These are phyloP conservation scores for Craterostigma plantagineum DNA, from an alignment of 257 asterid genomes.

Conservation along the genomic window DNA sequence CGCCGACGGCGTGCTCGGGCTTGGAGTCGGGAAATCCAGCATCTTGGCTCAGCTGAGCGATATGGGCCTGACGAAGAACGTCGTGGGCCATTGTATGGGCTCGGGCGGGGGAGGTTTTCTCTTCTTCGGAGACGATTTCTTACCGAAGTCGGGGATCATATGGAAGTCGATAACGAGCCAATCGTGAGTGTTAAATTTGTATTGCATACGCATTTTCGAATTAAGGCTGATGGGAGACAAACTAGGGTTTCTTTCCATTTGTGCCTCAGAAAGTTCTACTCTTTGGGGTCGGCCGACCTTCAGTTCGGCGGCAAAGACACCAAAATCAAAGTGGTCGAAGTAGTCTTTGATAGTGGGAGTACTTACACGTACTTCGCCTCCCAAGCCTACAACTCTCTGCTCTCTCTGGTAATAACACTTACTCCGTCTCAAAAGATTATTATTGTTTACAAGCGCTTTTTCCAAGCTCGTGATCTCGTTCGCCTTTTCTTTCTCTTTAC, in stretches of 20 bases:
- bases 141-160: constrained; percentile 46
- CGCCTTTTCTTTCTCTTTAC: constrained; percentile 5
- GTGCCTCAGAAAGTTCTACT: constrained; percentile 29
- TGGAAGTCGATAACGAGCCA: constrained; percentile 39
- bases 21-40: constrained; percentile 69
- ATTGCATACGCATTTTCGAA: too few relatives aligned
- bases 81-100: constrained; percentile 79
- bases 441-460: too few relatives aligned
- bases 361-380: constrained; percentile 49
- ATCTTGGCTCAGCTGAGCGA: constrained; percentile 39
- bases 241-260: neutral
- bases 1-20: constrained; percentile 90
- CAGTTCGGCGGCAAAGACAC: constrained; percentile 28
- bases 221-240: too few relatives aligned
- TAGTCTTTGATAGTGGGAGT: constrained; percentile 57
- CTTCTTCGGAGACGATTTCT: constrained; percentile 66
- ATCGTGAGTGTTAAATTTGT: constrained; percentile 36
- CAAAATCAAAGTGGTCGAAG: constrained; percentile 26
- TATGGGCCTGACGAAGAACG: constrained; percentile 40
- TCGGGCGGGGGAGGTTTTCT: constrained; percentile 69
- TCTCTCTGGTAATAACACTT: constrained; percentile 22
- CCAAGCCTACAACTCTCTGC: constrained; percentile 23
- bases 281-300: constrained; percentile 37
- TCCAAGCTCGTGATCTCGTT: neutral
- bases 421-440: neutral